Base-by-base conservation (phyloP, 116 monocot species). In the Trichopus zeylanicus region DNA sequence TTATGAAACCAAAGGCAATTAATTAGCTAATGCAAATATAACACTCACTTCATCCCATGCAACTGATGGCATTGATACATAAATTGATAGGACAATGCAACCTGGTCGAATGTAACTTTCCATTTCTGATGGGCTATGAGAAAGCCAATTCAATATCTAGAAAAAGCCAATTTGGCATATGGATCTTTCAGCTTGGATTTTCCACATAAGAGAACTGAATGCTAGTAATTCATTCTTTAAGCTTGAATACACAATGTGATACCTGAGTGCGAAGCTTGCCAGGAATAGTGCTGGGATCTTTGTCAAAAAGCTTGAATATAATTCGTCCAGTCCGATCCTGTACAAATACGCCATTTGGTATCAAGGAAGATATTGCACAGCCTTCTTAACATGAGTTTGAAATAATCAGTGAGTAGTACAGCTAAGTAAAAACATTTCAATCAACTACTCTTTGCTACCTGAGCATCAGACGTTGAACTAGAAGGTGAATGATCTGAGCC, bases 91-190 rank as follows among this genome's bases (percentile, higher is more conserved):
- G 31, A 99, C 82, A 12, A 99, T 76, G 67, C 98, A 99, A 53
- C 98, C 98, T 48, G 98, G 98, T 22, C 98, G 67, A 59, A 92
- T 99, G 70, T 99, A 99, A 64, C 98, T 85, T 71, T 99, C 98
- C 73, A 99, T 99, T 29, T 91, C 88, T 8, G 83, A 82, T 22
- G 98, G 98, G 70, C 88, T 99, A 66, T 72, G 69, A 47, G 92
- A 77, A n/a, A 99, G 80, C 98, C 98, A 99, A 70, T 83, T 85
- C 19, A 82, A 53, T 59, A 99, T 74, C 98, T 99, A 69, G 47
- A 78, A 74, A 26, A 60, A 51, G 62, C 55, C 21, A 21, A 30
- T 38, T 57, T 5, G 1, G n/a, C 16, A 53, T 46, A 33, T 33
- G 32, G 8, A 33, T 33, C 4, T 11, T 16, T 42, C 16, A 42